Evolutionary conservation across 179 eudicot species (phyloP).

Genomic region (Spinacia oleracea): DNA sequence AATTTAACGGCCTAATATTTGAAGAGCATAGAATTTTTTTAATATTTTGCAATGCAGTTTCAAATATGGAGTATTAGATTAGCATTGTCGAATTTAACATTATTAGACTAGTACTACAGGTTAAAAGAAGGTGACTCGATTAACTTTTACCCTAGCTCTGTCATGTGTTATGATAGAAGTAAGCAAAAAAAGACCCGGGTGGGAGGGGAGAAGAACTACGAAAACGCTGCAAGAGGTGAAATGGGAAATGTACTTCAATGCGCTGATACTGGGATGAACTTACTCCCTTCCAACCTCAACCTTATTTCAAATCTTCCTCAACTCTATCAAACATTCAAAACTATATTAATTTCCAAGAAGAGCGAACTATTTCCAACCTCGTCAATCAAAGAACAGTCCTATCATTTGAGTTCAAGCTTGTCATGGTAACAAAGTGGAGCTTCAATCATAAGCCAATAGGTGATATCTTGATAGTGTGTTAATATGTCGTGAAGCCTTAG

Average conservation of each 20-base stretch:
- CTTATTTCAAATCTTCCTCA: background rate
- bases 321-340: background rate
- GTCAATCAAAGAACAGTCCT: background rate
- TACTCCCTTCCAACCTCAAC: constrained; percentile 3
- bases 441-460: background rate
- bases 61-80: no score
- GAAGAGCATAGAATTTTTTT: background rate
- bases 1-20: background rate
- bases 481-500: background rate
- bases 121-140: no score
- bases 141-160: no score
- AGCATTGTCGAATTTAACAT: no score
- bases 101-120: no score
- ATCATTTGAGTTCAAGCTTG: background rate
- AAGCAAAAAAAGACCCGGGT: background rate
- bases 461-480: no score
- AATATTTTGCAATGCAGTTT: no score
- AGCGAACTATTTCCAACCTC: background rate
- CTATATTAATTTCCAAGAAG: background rate
- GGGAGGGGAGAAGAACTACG: background rate
- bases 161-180: background rate
- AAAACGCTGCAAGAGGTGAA: background rate
- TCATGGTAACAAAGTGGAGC: background rate
- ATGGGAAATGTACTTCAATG: background rate
- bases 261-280: background rate